These are phyloP conservation scores for Allantophomopsis lycopodina DNA, from an alignment of 2,329 filamentous ascomycete genomes.

Conservation along the genomic window DNA sequence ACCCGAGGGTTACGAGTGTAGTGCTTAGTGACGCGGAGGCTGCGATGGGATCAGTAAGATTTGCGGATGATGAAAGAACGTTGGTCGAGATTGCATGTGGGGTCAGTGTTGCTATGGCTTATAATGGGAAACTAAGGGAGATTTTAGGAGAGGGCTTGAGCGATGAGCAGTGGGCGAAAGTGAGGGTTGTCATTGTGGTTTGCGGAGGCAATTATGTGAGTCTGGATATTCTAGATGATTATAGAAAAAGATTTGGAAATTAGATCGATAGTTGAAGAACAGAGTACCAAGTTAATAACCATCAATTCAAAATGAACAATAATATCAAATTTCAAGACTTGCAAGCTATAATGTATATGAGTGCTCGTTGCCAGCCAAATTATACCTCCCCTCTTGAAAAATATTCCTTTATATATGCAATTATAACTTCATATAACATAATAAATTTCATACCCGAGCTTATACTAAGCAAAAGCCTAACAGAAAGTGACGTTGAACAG, in stretches of 20 bases:
- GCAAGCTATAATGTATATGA: no score
- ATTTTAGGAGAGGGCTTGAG: constrained; percentile 37
- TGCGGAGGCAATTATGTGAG: constrained; percentile 67
- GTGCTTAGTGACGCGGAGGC: constrained; percentile 62
- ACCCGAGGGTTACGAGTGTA: constrained; percentile 5
- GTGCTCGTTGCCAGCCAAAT: no score
- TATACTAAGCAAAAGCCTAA: no score
- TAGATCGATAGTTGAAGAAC: no score
- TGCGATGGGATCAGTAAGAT: constrained; percentile 58
- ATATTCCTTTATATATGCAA: no score
- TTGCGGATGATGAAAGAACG: constrained; percentile 70
- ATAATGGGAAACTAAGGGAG: constrained; percentile 46
- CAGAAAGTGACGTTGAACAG: no score
- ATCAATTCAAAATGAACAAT: no score
- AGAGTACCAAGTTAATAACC: no score
- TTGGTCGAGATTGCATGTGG: constrained; percentile 80
- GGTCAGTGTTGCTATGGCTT: constrained; percentile 59
- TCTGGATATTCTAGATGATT: constrained; percentile 44
- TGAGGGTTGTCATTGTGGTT: constrained; percentile 70
- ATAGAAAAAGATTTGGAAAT: constrained; percentile 19
- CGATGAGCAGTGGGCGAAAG: constrained; percentile 45
- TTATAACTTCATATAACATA: no score
- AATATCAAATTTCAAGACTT: no score
- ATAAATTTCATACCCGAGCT: no score
- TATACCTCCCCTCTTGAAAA: no score